Base-by-base conservation (phyloP, 2,329 filamentous ascomycete genomes). In the Neopestalotiopsis clavispora region DNA sequence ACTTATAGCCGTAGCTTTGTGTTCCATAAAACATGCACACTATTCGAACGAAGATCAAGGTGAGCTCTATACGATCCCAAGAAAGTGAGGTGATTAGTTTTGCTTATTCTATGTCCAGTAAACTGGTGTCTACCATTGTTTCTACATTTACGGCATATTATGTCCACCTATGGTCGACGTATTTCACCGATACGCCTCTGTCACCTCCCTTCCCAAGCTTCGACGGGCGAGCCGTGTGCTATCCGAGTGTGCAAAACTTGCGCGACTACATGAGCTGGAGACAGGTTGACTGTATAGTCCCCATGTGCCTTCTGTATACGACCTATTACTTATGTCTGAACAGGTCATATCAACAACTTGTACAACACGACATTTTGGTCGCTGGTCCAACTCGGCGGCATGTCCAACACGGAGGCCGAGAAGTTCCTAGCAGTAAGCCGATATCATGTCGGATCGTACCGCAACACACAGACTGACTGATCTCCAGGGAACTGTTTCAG, bases 331-430 rank as follows among this genome's bases (percentile, higher is more conserved):
- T 28, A 61, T 30, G 4, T 12, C 17, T 28, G 12, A 52, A 17
- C 32, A 95, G 93, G 93, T 73, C 96, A 99, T 78, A 97, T 99
- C 75, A 99, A 99, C 80, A 99, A 99, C 76, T 87, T 99, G 4
- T 99, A 98, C 81, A 99, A 99, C 79, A 99, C 96, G 0, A 94
- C 94, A 0, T 98, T 98, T 79, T 99, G 96, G 96, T 86, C 91
- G 0, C 84, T 99, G 75, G 92, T 98, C 28, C 89, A 94, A 72
- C 84, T 89, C 62, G 95, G 93, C 2, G 92, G 91, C 0, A 87
- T 96, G 83, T 90, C 88, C 66, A 88, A 90, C 38, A 91, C 90
- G 65, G 92, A 94, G 69, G 96, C 96, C 0, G 95, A 98, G 78
- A 88, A 92, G 76, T 88, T 89, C 69, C 86, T 99, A 59, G 91